phyloP scores from a whole-genome alignment of 345 rosid species.

The Heritiera fomes region DNA sequence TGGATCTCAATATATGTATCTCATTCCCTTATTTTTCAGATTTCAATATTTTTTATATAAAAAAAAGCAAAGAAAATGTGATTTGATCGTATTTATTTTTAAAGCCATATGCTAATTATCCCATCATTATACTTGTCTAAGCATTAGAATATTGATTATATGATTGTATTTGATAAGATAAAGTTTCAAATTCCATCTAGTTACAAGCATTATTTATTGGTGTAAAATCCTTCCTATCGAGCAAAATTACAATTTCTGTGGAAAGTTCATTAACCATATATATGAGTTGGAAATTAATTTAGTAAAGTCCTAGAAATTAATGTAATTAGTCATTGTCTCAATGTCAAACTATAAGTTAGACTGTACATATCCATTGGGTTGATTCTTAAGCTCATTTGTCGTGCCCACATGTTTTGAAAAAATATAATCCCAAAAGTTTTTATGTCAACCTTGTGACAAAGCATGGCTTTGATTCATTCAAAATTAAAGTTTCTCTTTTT shows the following conservation, averaged over 20 bases:
- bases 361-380: not conserved
- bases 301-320: not conserved
- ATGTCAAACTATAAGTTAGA: not conserved
- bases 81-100: too few relatives aligned
- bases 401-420: not conserved
- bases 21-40: too few relatives aligned
- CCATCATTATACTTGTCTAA: too few relatives aligned
- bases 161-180: too few relatives aligned
- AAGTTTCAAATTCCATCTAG: too few relatives aligned
- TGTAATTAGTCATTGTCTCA: not conserved
- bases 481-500: not conserved
- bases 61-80: too few relatives aligned
- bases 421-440: not conserved
- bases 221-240: too few relatives aligned
- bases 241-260: not conserved
- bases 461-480: not conserved
- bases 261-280: not conserved
- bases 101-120: too few relatives aligned
- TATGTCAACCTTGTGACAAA: not conserved
- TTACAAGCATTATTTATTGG: too few relatives aligned
- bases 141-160: too few relatives aligned
- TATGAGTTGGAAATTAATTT: not conserved
- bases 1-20: too few relatives aligned
- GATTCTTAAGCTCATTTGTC: not conserved
- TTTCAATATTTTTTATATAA: too few relatives aligned